Evolutionary conservation across 1,284 basidiomycete species (phyloP).

Genomic region (Agroathelia rolfsii): DNA sequence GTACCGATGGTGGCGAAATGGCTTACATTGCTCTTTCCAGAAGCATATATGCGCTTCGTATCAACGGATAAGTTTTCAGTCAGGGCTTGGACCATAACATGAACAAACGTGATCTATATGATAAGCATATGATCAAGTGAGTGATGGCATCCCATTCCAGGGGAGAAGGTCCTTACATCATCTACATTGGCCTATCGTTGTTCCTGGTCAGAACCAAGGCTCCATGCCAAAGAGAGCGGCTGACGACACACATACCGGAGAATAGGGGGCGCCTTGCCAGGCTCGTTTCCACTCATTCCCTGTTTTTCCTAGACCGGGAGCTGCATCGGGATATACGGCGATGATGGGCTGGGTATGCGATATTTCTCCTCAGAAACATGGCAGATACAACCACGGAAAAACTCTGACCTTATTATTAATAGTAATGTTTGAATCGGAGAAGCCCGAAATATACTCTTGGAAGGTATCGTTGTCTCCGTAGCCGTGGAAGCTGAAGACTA

Average conservation of each 20-base stretch:
- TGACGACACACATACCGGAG: constrained; percentile 1
- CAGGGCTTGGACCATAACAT: neutral
- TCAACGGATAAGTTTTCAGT: constrained; percentile 1
- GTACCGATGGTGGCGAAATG: neutral
- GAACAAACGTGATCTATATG: constrained; percentile 1
- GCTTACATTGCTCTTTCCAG: constrained; percentile 4
- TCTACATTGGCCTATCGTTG: constrained; percentile 1
- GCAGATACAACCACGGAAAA: neutral
- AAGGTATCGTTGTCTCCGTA: neutral
- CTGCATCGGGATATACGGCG: constrained; percentile 2
- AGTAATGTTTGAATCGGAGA: neutral
- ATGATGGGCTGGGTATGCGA: neutral
- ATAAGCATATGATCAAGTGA: neutral
- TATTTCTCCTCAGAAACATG: neutral
- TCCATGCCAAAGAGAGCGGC: neutral
- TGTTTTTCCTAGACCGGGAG: constrained; percentile 1
- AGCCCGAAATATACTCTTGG: constrained; percentile 1
- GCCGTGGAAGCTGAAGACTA: constrained; percentile 3
- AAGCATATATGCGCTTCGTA: constrained; percentile 1
- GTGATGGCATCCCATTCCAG: neutral
- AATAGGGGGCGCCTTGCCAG: constrained; percentile 3
- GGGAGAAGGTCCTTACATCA: constrained; percentile 1
- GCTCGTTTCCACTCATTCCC: neutral
- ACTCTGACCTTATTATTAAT: neutral
- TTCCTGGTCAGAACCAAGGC: neutral